These are phyloP conservation scores for Ligustrum vulgare DNA, from an alignment of 257 asterid species.

Conservation along the genomic window DNA sequence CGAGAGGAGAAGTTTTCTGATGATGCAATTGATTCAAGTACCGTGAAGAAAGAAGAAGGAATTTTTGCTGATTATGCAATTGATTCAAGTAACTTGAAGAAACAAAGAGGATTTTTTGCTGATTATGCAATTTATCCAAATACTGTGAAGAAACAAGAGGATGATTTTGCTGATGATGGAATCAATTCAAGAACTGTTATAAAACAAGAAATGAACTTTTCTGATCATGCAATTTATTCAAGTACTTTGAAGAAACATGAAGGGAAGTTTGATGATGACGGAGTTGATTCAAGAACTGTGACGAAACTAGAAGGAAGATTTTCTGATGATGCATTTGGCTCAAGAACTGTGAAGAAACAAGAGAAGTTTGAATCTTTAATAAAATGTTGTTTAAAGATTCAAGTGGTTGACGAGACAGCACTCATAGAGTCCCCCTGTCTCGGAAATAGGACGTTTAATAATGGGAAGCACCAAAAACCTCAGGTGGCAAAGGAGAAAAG, in stretches of 20 bases:
- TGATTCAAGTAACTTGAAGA: too few relatives aligned
- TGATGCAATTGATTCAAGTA: background rate
- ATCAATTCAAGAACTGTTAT: background rate
- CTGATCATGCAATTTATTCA: background rate
- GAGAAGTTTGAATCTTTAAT: background rate
- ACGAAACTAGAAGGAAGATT: background rate
- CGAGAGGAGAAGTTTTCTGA: background rate
- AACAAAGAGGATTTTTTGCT: background rate
- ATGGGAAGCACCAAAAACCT: background rate
- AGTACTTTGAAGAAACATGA: background rate
- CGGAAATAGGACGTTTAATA: constrained; percentile 2
- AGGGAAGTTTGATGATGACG: background rate
- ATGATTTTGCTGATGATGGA: background rate
- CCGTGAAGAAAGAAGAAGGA: background rate
- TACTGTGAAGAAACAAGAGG: background rate
- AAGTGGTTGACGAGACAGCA: constrained; percentile 34
- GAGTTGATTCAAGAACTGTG: background rate
- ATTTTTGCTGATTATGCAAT: background rate
- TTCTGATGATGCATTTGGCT: background rate
- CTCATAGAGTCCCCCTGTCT: constrained; percentile 18
- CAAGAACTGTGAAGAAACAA: background rate
- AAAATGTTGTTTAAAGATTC: constrained; percentile 25
- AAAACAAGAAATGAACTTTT: background rate
- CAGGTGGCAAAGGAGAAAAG: constrained; percentile 13
- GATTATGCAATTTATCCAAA: background rate